These are phyloP conservation scores for Colletotrichum plurivorum DNA, from an alignment of 2,329 filamentous ascomycete genomes.

Conservation along the genomic window DNA sequence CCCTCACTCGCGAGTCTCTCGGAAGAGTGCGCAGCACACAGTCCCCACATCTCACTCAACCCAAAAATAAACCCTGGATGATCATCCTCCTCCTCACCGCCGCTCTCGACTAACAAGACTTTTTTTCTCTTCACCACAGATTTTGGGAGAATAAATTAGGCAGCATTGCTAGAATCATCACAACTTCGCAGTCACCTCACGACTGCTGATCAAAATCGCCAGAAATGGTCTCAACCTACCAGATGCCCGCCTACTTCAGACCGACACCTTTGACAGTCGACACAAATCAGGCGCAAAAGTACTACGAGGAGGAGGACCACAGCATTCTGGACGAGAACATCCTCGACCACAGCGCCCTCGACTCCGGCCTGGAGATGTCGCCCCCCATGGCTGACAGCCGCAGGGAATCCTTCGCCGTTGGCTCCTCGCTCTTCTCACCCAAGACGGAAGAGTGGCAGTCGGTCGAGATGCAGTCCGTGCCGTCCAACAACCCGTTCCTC, in stretches of 20 bases:
- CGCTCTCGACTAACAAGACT: conserved; percentile 37
- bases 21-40: conserved; percentile 26
- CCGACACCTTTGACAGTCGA: conserved; percentile 66
- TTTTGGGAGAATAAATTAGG: conserved; percentile 26
- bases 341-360: conserved; percentile 70
- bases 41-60: conserved; percentile 37
- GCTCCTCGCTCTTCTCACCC: conserved; percentile 72
- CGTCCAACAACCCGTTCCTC: conserved; percentile 75
- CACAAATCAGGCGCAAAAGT: conserved; percentile 67
- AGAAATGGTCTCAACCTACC: conserved; percentile 65
- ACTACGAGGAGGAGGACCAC: conserved; percentile 73
- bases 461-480: conserved; percentile 75
- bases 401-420: conserved; percentile 74
- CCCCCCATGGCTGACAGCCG: conserved; percentile 74
- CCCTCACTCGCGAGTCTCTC: conserved; percentile 26
- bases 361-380: conserved; percentile 75
- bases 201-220: conserved; percentile 44
- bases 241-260: conserved; percentile 67
- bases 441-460: conserved; percentile 76
- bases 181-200: conserved; percentile 34
- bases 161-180: conserved; percentile 27
- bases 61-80: conserved; percentile 41
- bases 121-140: conserved; percentile 5
- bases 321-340: conserved; percentile 73
- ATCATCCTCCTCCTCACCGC: conserved; percentile 36